Percentiles rank a stretch among this genome's conserved stretches.
Evolutionary conservation across 2,329 filamentous ascomycete genomes (phyloP).

Genomic region (Myriosclerotinia scirpicola): DNA sequence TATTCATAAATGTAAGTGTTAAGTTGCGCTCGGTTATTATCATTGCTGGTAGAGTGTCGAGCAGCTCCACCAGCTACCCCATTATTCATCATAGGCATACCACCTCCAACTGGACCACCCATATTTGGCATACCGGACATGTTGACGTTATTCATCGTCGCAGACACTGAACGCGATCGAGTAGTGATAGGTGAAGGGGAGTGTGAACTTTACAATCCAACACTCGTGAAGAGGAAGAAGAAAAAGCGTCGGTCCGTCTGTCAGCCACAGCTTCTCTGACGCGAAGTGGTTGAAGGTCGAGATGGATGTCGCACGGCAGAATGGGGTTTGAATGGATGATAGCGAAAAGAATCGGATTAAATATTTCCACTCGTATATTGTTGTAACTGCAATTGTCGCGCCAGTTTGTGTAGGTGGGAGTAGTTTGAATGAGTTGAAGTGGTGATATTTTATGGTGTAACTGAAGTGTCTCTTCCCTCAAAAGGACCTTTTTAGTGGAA

Average conservation of each 20-base stretch:
- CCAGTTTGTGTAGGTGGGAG: conserved; percentile 5
- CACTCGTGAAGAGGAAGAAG: conserved; percentile 16
- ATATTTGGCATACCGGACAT: conserved; percentile 69
- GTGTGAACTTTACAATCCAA: conserved; percentile 29
- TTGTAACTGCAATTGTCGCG: conserved; percentile 4
- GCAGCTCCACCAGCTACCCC: conserved; percentile 41
- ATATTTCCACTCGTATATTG: background rate
- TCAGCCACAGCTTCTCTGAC: conserved; percentile 37
- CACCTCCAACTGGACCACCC: conserved; percentile 62
- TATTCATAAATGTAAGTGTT: conserved; percentile 93
- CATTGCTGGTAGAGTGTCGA: conserved; percentile 39
- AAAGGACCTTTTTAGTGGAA: background rate
- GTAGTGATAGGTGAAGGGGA: conserved; percentile 26
- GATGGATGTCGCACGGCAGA: conserved; percentile 22
- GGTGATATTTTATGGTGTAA: background rate
- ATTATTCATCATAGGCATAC: conserved; percentile 62
- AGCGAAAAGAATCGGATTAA: conserved; percentile 8
- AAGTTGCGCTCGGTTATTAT: conserved; percentile 55
- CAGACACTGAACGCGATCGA: conserved; percentile 33
- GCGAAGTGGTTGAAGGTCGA: conserved; percentile 36
- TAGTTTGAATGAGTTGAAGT: conserved; percentile 10
- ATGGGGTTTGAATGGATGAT: background rate
- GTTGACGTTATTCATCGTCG: conserved; percentile 42
- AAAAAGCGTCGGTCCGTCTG: conserved; percentile 19
- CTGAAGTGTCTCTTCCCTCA: background rate